Evolutionary conservation across 2,329 filamentous ascomycete genomes (phyloP).

Genomic region (Neurospora sp.): DNA sequence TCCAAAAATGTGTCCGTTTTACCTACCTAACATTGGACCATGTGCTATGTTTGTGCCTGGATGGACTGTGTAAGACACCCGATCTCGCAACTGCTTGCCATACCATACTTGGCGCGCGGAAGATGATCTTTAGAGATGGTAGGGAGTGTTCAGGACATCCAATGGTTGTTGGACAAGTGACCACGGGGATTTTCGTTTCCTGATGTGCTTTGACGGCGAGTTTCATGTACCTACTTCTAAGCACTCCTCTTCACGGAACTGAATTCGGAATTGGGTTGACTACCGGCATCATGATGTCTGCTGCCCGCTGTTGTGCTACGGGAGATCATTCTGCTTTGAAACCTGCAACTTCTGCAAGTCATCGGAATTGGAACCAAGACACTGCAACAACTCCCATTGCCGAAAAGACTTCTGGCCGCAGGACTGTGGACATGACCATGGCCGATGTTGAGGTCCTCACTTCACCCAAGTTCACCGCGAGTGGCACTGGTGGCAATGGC

Average conservation of each 20-base stretch:
- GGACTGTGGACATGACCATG: not conserved
- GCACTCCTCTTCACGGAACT: not conserved
- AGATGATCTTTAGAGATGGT: not conserved
- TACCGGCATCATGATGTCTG: not conserved
- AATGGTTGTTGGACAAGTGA: not conserved
- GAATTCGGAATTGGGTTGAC: not conserved
- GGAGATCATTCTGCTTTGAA: not conserved
- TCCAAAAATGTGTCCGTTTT: not conserved
- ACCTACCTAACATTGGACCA: not conserved
- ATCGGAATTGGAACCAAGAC: not conserved
- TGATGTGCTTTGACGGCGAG: not conserved
- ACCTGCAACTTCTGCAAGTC: not conserved
- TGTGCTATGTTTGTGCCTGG: not conserved
- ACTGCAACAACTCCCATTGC: not conserved
- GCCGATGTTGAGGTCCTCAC: not conserved
- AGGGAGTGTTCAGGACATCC: not conserved
- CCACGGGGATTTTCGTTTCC: not conserved
- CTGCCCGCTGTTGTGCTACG: not conserved
- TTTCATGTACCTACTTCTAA: not conserved
- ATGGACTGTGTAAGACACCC: not conserved
- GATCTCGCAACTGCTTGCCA: not conserved
- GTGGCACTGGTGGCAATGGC: not conserved
- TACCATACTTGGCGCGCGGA: not conserved
- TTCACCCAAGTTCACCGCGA: not conserved
- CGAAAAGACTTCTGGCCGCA: not conserved